Evolutionary conservation across 2,329 filamentous ascomycete genomes (phyloP).

Genomic region (Paecilomyces dactylethromorphus): DNA sequence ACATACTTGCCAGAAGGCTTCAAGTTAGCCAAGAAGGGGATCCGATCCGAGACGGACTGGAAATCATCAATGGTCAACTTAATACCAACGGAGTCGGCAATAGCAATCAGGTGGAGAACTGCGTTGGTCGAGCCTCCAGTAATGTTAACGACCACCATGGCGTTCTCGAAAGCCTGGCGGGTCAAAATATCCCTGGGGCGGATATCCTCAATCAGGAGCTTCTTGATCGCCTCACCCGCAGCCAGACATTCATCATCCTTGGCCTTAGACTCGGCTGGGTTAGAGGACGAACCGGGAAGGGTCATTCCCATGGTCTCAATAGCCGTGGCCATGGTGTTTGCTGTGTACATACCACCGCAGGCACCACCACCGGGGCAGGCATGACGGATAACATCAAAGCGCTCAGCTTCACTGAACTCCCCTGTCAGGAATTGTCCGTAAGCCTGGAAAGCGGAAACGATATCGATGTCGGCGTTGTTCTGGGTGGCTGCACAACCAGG

Average conservation of each 20-base stretch:
- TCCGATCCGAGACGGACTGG: slow-evolving; percentile 72
- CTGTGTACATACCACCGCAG: slow-evolving; percentile 80
- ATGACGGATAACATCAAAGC: slow-evolving; percentile 90
- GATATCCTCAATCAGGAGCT: slow-evolving; percentile 69
- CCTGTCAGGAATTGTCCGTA: slow-evolving; percentile 93
- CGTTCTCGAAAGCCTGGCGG: slow-evolving; percentile 73
- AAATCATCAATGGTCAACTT: slow-evolving; percentile 82
- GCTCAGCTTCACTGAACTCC: slow-evolving; percentile 81
- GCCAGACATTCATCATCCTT: slow-evolving; percentile 68
- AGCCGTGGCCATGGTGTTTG: slow-evolving; percentile 69
- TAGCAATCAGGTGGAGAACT: slow-evolving; percentile 76
- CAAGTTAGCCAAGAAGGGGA: slow-evolving; percentile 72
- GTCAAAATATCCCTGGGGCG: slow-evolving; percentile 72
- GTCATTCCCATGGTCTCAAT: slow-evolving; percentile 71
- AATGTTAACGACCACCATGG: slow-evolving; percentile 76
- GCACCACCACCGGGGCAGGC: slow-evolving; percentile 80
- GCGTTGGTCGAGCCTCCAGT: slow-evolving; percentile 82
- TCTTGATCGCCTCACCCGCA: slow-evolving; percentile 67
- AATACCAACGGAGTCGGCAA: slow-evolving; percentile 73
- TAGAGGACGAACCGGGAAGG: slow-evolving; percentile 74
- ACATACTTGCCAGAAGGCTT: slow-evolving; percentile 68
- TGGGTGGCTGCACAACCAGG: slow-evolving; percentile 77
- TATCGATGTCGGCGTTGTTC: slow-evolving; percentile 72
- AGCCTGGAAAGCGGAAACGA: slow-evolving; percentile 95
- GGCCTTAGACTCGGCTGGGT: slow-evolving; percentile 64